Conservation (phyloP, 176 grass and related monocot genomes). For the Eremochloa ophiuroides region DNA sequence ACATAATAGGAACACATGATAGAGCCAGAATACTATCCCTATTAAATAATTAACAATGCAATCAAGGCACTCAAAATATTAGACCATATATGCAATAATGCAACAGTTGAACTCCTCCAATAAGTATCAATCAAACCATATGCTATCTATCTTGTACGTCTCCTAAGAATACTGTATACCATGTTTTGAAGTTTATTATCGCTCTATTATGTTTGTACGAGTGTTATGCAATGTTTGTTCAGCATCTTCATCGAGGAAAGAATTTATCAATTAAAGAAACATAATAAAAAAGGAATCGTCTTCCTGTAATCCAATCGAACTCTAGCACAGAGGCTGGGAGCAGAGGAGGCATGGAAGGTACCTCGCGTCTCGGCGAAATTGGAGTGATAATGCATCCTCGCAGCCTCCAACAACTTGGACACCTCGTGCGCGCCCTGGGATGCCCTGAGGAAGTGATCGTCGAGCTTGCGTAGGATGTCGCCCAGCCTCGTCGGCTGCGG, state of each 20-base stretch:
- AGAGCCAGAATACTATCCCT: background rate
- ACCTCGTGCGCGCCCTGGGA: slow-evolving; percentile 75
- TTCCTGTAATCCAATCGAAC: background rate
- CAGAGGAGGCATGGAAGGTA: slow-evolving; percentile 10
- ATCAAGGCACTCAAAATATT: slow-evolving; percentile 12
- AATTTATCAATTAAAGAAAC: background rate
- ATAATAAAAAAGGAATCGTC: background rate
- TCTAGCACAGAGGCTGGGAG: background rate
- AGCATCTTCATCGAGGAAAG: background rate
- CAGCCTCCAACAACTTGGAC: slow-evolving; percentile 83
- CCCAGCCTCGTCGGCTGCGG: slow-evolving; percentile 30
- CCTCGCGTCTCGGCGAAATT: slow-evolving; percentile 83
- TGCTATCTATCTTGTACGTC: background rate
- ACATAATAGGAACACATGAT: background rate
- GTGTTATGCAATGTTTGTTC: background rate
- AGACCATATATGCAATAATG: no score
- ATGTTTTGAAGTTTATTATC: background rate
- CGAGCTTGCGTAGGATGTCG: slow-evolving; percentile 58
- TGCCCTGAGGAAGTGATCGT: slow-evolving; percentile 71
- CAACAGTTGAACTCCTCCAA: slow-evolving; percentile 5
- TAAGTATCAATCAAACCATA: background rate
- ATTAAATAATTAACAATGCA: background rate
- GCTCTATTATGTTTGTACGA: background rate
- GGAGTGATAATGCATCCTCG: slow-evolving; percentile 92
- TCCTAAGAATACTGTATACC: background rate